Base-by-base conservation (phyloP, 1,284 basidiomycete species). In the Boletus semigastroideus region DNA sequence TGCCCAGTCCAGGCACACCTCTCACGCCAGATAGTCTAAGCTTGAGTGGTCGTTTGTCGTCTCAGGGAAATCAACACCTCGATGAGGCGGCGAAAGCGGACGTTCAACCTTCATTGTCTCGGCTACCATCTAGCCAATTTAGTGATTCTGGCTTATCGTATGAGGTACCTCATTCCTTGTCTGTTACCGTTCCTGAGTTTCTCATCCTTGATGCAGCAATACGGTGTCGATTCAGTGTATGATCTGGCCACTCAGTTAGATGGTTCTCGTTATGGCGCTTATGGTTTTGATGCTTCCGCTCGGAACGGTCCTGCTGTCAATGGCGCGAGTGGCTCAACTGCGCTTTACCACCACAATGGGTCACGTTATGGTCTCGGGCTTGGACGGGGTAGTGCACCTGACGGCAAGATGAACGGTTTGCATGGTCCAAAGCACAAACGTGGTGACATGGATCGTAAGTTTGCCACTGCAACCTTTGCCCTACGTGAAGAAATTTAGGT, bases 381-480 rank as follows among this genome's bases (percentile, higher is more conserved):
- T 33, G 77, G 78, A 3, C 78, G 84, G 28, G 72, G 73, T 54
- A 65, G 73, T 43, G 73, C 75, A 47, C 69, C 73, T 27, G 87
- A 92, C 59, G 72, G 80, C 53, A 92, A 92, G 72, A 89, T 92
- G 82, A 90, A 90, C 61, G 92, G 93, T 16, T 70, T 94, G 47
- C 90, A 94, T 64, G 93, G 92, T 38, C 83, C 92, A 49, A 95
- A 95, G 73, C 93, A 94, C 74, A 95, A 94, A 74, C 84, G 93
- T 20, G 91, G 92, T 47, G 94, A 97, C 63, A 83, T 94, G 62
- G 94, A 98, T 71, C 86, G 94, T 60, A 85, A 92, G 77, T 93
- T n/a, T n/a, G n/a, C n/a, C n/a, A n/a, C n/a, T n/a, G n/a, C n/a
- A n/a, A 80, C 84, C 22, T 66, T 44, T 37, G 19, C 36, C 51